Base-by-base conservation (phyloP, 2,329 filamentous ascomycete species). In the Monilinia polystroma region DNA sequence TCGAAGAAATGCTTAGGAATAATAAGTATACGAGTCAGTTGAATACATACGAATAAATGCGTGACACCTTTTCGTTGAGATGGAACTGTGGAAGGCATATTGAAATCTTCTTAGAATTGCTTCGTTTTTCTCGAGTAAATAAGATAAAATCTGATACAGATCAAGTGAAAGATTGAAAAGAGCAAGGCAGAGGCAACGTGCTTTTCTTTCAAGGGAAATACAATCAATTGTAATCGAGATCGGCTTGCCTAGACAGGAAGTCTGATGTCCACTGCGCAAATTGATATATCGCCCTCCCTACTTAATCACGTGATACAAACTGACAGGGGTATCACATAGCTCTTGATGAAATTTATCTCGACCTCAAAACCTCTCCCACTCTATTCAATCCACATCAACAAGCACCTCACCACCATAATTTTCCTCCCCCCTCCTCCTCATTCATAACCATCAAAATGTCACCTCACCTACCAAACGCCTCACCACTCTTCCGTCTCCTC, bases 401-500 rank as follows among this genome's bases (percentile, higher is more conserved):
- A 43, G 43, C 14, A 43, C 63, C n/a, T 35, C 16, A 59, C 41
- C 29, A 63, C 51, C 58, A 49, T 23, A n/a, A 43, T n/a, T 18
- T 35, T 20, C 8, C 20, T n/a, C 29, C 12, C 23, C 38, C 7
- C 16, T 14, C 23, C 10, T 23, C 41, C 41, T 16, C 18, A 53
- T 32, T 4, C 64, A 43, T n/a, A 63, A 65, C 64, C 63, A 41
- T 63, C 55, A 66, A 32, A 64, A 73, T 73, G 72, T 57, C 70
- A 53, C 63, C 67, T 29, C 45, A 62, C 29, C 14, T 60, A n/a
- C 52, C 66, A 51, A 69, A 67, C 68, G 70, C 69, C 20, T 65
- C 70, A 72, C 68, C 35, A 55, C 66, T 73, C 26, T 70, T 70
- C 52, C 63, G 65, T 14, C 68, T 75, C 68, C 73, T 76, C 63